Base-by-base conservation (phyloP, 2,329 filamentous ascomycete species). In the Rhynchosporium graminicola region DNA sequence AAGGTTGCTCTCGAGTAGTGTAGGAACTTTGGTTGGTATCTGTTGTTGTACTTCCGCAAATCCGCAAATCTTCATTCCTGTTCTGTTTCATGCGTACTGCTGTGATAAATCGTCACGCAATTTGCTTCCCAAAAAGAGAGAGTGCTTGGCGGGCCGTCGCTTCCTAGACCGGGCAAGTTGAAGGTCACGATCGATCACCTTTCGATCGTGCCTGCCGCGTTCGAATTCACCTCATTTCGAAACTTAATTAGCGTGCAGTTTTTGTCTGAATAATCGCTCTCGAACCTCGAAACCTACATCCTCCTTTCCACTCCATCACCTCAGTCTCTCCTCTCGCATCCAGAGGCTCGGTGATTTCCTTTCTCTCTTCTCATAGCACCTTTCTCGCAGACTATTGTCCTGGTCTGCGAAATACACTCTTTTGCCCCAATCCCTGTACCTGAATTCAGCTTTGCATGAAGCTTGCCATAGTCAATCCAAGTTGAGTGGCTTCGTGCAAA, bases 181-280 rank as follows among this genome's bases (percentile, higher is more conserved):
- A 46, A 33, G 40, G 28, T 46, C 26, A 28, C 15, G 36, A n/a
- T 36, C 26, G 45, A 20, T 20, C 20, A 20, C 20, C 38, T 40
- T 57, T 33, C 33, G 33, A 36, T 57, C 8, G 40, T 57, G 12
- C 54, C 54, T 57, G 54, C 54, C 54, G n/a, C 26, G 33, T 57
- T 57, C 54, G 40, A 36, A 10, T 36, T 36, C 33, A 36, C 33
- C 33, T 36, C 6, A 5, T 36, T 36, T 36, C 33, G 33, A 36
- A 36, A 36, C 5, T 36, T 5, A 36, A 36, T 36, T 36, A 10
- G 33, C 43, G 43, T 46, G n/a, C n/a, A n/a, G 10, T 26, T 9
- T 7, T 7, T 3, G 26, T 8, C 6, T 46, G n/a, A 46, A 46
- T n/a, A 46, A 15, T 52, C 48, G 3, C 33, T n/a, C 36, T 31